Percentiles rank a stretch among this genome's conserved stretches.
Conservation (phyloP, 345 rosid genomes). For the Odontarrhena argentea region DNA sequence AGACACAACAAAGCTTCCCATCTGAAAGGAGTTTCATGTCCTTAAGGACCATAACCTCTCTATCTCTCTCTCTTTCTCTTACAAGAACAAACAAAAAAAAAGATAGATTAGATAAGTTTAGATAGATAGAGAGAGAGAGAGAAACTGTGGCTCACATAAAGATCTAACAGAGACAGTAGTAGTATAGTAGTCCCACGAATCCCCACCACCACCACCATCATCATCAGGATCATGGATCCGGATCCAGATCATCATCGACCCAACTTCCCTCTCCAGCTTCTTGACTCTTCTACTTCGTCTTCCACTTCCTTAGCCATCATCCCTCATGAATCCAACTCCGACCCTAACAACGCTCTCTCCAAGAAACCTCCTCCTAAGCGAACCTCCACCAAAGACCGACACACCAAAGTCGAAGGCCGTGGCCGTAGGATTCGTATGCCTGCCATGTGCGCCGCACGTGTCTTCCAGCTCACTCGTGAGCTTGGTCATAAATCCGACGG, state of each 20-base stretch:
- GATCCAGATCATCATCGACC: slow-evolving; percentile 59
- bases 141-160: slow-evolving; percentile 42
- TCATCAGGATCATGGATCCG: slow-evolving; percentile 69
- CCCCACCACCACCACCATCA: slow-evolving; percentile 53
- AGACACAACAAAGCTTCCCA: slow-evolving; percentile 53
- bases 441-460: slow-evolving; percentile 88
- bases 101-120: background rate
- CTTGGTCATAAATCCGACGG: slow-evolving; percentile 93
- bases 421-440: slow-evolving; percentile 99
- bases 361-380: slow-evolving; percentile 79
- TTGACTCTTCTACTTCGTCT: slow-evolving; percentile 53
- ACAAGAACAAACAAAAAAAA: slow-evolving; percentile 24
- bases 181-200: slow-evolving; percentile 45
- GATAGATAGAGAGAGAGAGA: slow-evolving; percentile 11
- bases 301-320: slow-evolving; percentile 42
- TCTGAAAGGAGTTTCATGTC: slow-evolving; percentile 53
- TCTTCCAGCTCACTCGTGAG: slow-evolving; percentile 87
- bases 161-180: slow-evolving; percentile 40
- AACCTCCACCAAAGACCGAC: slow-evolving; percentile 78
- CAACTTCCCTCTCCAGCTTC: slow-evolving; percentile 79
- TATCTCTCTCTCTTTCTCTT: slow-evolving; percentile 35
- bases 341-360: slow-evolving; percentile 25
- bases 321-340: slow-evolving; percentile 38
- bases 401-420: slow-evolving; percentile 95
- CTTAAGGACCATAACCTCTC: slow-evolving; percentile 40